These are phyloP conservation scores for Trifolium subterraneum DNA, from an alignment of 306 rosid genomes.

Conservation along the genomic window DNA sequence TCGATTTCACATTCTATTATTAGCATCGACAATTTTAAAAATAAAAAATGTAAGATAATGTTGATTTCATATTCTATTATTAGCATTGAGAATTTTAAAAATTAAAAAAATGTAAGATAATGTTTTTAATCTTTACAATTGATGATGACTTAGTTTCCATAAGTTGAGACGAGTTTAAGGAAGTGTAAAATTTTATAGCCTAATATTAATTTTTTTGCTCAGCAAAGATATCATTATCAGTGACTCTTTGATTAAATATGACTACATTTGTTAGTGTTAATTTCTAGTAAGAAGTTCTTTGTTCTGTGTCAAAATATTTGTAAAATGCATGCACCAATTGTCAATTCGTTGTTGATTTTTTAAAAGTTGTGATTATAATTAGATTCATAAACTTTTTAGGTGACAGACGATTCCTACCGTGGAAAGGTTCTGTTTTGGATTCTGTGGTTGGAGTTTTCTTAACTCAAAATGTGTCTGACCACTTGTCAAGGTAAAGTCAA, in stretches of 20 bases:
- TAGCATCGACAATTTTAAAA: neutral
- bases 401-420: slow-evolving; percentile 32
- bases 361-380: neutral
- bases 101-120: neutral
- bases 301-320: neutral
- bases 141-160: neutral
- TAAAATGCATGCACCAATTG: neutral
- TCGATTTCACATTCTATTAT: neutral
- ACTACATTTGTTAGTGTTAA: neutral
- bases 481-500: slow-evolving; percentile 42
- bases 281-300: no score
- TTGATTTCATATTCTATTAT: neutral
- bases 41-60: neutral
- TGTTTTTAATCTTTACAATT: neutral
- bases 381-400: slow-evolving; percentile 19
- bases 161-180: neutral
- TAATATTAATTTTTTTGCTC: neutral
- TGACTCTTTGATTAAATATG: neutral
- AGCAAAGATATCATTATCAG: no score
- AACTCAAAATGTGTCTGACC: slow-evolving; percentile 45
- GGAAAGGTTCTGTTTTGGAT: slow-evolving; percentile 52
- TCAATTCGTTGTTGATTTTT: neutral
- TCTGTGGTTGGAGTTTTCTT: slow-evolving; percentile 43
- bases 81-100: neutral
- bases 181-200: neutral